These are phyloP conservation scores for Paramecium pentaurelia DNA, from an alignment of 73 alveolate genomes.

Conservation along the genomic window DNA sequence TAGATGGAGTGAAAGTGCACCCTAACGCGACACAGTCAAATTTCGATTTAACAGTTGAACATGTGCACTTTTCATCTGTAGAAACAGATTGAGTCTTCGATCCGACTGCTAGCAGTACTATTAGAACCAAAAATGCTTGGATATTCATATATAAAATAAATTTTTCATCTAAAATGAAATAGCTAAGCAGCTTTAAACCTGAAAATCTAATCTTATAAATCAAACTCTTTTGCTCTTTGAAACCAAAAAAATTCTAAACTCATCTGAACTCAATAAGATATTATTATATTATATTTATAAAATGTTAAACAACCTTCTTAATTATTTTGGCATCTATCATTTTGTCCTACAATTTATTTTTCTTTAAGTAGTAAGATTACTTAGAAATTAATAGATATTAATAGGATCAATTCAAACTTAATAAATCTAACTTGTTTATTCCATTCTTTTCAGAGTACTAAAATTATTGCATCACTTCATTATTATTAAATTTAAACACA, in stretches of 20 bases:
- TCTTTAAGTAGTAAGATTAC: not conserved
- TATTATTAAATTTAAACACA: not conserved
- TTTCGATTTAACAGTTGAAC: conserved; percentile 7
- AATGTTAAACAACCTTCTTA: not conserved
- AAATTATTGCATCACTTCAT: not conserved
- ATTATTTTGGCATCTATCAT: not conserved
- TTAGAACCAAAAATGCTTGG: not conserved
- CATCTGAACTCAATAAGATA: not conserved
- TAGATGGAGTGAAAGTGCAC: conserved; percentile 24
- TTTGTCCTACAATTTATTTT: not conserved
- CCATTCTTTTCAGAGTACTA: not conserved
- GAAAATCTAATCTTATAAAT: not conserved
- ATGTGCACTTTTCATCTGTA: not conserved
- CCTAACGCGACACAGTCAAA: conserved; percentile 40
- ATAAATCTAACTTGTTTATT: not conserved
- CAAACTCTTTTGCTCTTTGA: not conserved
- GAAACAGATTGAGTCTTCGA: not conserved
- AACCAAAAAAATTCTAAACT: not conserved
- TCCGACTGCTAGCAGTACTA: not conserved
- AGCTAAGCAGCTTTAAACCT: not conserved
- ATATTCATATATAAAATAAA: not conserved
- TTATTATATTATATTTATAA: not conserved
- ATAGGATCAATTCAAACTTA: not conserved
- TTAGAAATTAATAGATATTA: not conserved
- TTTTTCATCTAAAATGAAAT: not conserved